Conservation (phyloP, 805 yeast genomes). For the Lachancea thermotolerans region DNA sequence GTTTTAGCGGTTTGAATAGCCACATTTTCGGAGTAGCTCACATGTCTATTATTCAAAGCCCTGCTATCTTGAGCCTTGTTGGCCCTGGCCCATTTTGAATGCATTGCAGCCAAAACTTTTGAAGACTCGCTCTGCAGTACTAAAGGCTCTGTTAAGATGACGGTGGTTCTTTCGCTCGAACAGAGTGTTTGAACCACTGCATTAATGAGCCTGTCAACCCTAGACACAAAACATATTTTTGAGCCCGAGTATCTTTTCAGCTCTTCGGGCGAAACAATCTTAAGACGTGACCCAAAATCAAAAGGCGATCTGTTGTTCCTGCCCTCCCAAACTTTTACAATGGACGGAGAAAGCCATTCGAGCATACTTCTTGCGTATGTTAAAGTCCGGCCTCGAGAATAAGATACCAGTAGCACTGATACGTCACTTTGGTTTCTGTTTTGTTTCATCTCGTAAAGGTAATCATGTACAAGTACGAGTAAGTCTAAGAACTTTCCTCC, state of each 20-base stretch:
- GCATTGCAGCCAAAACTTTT: conserved; percentile 12
- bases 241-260: conserved; percentile 54
- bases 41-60: conserved; percentile 56
- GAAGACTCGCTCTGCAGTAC: conserved; percentile 1
- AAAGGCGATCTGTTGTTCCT: conserved; percentile 65
- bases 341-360: conserved; percentile 92
- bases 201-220: conserved; percentile 55
- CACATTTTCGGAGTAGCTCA: conserved; percentile 43
- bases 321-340: conserved; percentile 79
- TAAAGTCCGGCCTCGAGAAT: conserved; percentile 69
- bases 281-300: conserved; percentile 53
- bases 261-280: conserved; percentile 52
- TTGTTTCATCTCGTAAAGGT: conserved; percentile 38
- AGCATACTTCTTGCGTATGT: conserved; percentile 82
- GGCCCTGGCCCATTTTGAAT: conserved; percentile 43
- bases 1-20: conserved; percentile 38
- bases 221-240: conserved; percentile 72
- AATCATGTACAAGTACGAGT: conserved; percentile 64
- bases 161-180: conserved; percentile 56
- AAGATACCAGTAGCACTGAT: conserved; percentile 72
- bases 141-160: conserved; percentile 66
- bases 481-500: conserved; percentile 80
- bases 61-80: conserved; percentile 34
- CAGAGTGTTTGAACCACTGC: conserved; percentile 51
- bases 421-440: conserved; percentile 34